Conservation (phyloP, 2,329 filamentous ascomycete genomes). For the Moelleriella libera region DNA sequence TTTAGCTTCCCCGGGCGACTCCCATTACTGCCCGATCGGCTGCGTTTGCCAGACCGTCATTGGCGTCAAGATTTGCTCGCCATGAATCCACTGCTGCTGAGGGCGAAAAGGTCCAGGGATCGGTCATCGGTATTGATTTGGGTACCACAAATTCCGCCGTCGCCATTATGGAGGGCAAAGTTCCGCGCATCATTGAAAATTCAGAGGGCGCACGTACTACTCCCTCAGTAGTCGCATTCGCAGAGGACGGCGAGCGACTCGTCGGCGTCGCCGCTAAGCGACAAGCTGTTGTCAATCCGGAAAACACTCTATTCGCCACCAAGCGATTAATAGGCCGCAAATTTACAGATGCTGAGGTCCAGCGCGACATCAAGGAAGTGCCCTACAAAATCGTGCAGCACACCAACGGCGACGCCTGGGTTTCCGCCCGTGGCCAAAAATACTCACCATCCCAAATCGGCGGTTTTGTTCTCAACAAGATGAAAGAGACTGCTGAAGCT, state of each 20-base stretch:
- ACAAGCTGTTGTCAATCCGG: slow-evolving; percentile 94
- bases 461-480: slow-evolving; percentile 93
- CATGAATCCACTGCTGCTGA: slow-evolving; percentile 52
- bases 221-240: slow-evolving; percentile 85
- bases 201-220: slow-evolving; percentile 57
- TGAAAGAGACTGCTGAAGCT: slow-evolving; percentile 96
- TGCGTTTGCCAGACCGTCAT: slow-evolving; percentile 52
- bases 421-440: slow-evolving; percentile 82
- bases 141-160: slow-evolving; percentile 98
- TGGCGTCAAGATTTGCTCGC: slow-evolving; percentile 60
- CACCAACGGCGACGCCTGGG: slow-evolving; percentile 92
- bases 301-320: slow-evolving; percentile 96
- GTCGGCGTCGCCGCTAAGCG: slow-evolving; percentile 97
- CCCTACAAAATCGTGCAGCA: slow-evolving; percentile 98
- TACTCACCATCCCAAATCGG: slow-evolving; percentile 98
- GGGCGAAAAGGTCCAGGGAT: slow-evolving; percentile 74
- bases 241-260: slow-evolving; percentile 87
- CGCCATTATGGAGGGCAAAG: slow-evolving; percentile 94
- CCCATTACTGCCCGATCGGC: slow-evolving; percentile 54
- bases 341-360: slow-evolving; percentile 85
- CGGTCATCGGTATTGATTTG: slow-evolving; percentile 96
- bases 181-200: slow-evolving; percentile 94
- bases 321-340: slow-evolving; percentile 98
- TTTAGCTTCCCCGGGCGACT: slow-evolving; percentile 63
- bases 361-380: slow-evolving; percentile 94